These are phyloP conservation scores for Epichloe amarillans DNA, from an alignment of 2,329 filamentous ascomycete species.

Conservation along the genomic window DNA sequence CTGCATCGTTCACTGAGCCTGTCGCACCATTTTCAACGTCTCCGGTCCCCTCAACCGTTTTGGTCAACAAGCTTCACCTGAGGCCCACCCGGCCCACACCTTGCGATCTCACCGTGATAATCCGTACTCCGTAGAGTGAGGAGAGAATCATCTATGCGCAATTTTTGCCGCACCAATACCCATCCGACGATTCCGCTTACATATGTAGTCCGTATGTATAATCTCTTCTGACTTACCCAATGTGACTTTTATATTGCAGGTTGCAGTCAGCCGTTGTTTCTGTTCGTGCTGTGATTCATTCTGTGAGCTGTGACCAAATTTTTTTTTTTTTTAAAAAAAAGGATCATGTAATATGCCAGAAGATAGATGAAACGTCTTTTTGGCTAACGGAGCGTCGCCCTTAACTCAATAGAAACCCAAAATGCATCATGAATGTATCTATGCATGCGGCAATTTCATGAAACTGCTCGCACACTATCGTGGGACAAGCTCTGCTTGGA, in stretches of 20 bases:
- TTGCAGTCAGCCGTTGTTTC: too few relatives aligned
- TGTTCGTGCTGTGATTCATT: too few relatives aligned
- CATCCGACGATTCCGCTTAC: background rate
- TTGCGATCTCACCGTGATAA: background rate
- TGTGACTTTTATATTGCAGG: too few relatives aligned
- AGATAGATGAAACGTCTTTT: too few relatives aligned
- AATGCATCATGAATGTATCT: background rate
- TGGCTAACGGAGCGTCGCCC: background rate
- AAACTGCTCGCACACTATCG: background rate
- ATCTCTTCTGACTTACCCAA: background rate
- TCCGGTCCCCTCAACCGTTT: too few relatives aligned
- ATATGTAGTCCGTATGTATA: background rate
- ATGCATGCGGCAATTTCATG: background rate
- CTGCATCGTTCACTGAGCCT: background rate
- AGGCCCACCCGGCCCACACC: background rate
- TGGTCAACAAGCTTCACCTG: too few relatives aligned
- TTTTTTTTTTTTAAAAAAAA: too few relatives aligned
- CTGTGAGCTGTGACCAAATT: too few relatives aligned
- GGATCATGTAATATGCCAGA: too few relatives aligned
- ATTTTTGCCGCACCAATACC: background rate
- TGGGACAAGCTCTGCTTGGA: too few relatives aligned
- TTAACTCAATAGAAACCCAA: background rate
- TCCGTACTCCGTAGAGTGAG: background rate
- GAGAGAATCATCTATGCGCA: background rate
- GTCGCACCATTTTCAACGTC: background rate